Conservation (phyloP, 140 eudicot species). For the Flaveria floridana region DNA sequence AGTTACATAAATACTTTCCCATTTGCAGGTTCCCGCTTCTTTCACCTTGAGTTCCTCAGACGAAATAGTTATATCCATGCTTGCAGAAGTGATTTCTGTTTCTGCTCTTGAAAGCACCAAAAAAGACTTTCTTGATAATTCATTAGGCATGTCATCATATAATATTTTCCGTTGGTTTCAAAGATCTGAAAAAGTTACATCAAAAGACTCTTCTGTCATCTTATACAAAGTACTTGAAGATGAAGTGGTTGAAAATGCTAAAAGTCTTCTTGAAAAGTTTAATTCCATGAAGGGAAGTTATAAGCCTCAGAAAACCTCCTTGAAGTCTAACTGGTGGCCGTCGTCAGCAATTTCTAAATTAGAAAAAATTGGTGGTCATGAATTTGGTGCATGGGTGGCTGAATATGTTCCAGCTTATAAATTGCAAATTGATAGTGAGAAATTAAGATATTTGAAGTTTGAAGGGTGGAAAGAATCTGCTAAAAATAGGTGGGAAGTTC, state of each 20-base stretch:
- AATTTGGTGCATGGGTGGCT: conserved; percentile 65
- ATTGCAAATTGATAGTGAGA: conserved; percentile 56
- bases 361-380: conserved; percentile 80
- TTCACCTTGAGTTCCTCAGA: conserved; percentile 68
- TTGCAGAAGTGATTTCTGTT: conserved; percentile 78
- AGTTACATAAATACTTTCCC: conserved; percentile 14
- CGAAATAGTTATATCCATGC: conserved; percentile 54
- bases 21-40: conserved; percentile 75
- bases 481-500: conserved; percentile 61
- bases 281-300: conserved; percentile 37
- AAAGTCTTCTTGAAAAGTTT: conserved; percentile 54
- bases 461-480: conserved; percentile 68
- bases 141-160: conserved; percentile 40
- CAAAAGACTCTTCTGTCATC: conserved; percentile 65
- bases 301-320: conserved; percentile 33
- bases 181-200: conserved; percentile 46
- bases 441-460: conserved; percentile 43
- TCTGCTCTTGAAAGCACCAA: conserved; percentile 65
- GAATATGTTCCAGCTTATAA: conserved; percentile 76
- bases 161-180: conserved; percentile 42
- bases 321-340: conserved; percentile 53
- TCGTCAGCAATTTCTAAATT: conserved; percentile 43
- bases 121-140: conserved; percentile 40
- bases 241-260: conserved; percentile 66
- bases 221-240: conserved; percentile 60